Percentiles rank a stretch among this genome's conserved stretches.
phyloP scores from a whole-genome alignment of 192 early-diverging fungal species.

The Mortierella antarctica region DNA sequence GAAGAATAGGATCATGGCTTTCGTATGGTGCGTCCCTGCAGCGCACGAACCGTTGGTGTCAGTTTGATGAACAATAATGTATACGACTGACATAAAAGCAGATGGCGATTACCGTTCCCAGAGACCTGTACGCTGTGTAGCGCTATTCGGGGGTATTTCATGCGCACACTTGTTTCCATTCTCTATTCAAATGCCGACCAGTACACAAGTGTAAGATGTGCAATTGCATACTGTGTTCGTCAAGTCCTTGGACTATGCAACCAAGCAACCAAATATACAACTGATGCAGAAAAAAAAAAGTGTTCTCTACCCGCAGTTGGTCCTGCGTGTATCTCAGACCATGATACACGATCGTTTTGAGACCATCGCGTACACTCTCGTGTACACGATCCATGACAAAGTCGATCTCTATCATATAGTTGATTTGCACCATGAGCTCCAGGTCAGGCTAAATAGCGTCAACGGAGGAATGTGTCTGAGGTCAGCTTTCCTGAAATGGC shows the following conservation, averaged over 20 bases:
- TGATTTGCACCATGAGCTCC: conserved; percentile 49
- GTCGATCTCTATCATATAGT: conserved; percentile 40
- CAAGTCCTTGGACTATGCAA: neutral
- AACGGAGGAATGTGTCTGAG: neutral
- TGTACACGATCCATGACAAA: conserved; percentile 31
- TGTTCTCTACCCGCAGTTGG: conserved; percentile 18
- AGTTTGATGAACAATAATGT: neutral
- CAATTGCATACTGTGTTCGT: neutral
- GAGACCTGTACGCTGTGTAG: conserved; percentile 33
- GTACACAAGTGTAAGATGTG: no score
- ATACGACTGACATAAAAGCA: neutral
- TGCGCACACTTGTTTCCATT: conserved; percentile 16
- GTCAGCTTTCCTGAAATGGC: no score
- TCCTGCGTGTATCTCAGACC: conserved; percentile 12
- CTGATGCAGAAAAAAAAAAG: neutral
- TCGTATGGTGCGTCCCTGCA: conserved; percentile 72
- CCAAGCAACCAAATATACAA: neutral
- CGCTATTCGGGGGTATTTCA: conserved; percentile 13
- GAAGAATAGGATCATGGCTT: conserved; percentile 71
- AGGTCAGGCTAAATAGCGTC: conserved; percentile 15
- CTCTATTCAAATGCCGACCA: conserved; percentile 1
- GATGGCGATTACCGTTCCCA: conserved; percentile 23
- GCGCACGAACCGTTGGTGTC: neutral
- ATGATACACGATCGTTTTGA: conserved; percentile 32
- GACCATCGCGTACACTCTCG: conserved; percentile 15